phyloP scores from a whole-genome alignment of 768 basidiomycete species.

The Pleurotus tuber-regium region DNA sequence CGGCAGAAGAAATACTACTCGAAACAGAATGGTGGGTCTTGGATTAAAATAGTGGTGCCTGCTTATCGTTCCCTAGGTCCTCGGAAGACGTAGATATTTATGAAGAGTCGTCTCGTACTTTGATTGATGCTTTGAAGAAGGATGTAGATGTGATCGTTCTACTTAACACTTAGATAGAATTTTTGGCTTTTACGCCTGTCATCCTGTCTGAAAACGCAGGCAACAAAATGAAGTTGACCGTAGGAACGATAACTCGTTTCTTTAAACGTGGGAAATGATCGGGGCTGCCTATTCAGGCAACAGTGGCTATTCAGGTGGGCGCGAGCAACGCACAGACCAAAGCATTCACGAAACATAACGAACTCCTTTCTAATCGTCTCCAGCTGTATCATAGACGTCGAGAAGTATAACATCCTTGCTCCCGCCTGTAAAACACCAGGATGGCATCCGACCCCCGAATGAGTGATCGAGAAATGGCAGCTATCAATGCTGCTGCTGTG shows the following conservation, averaged over 20 bases:
- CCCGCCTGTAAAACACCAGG: no score
- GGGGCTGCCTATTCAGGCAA: background rate
- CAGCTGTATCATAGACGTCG: no score
- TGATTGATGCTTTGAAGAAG: background rate
- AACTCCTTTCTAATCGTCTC: no score
- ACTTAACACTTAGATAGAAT: background rate
- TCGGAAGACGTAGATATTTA: constrained; percentile 20
- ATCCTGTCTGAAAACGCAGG: no score
- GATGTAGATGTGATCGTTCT: background rate
- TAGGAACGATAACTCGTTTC: no score
- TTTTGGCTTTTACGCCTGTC: background rate
- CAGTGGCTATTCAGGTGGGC: no score
- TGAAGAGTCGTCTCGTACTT: background rate
- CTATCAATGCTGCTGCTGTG: constrained; percentile 86
- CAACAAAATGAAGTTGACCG: no score
- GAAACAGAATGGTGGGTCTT: constrained; percentile 77
- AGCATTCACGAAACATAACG: no score
- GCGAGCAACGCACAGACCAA: no score
- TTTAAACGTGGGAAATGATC: constrained; percentile 4
- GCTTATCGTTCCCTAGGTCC: constrained; percentile 37
- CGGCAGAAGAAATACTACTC: constrained; percentile 65
- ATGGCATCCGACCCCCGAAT: constrained; percentile 58
- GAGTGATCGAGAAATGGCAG: constrained; percentile 70
- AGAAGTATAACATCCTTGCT: no score
- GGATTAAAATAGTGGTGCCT: background rate